Evolutionary conservation across 2,329 filamentous ascomycete species (phyloP), one percentile per base, ranked within the genome.

Genomic region (Colletotrichum incanum): DNA sequence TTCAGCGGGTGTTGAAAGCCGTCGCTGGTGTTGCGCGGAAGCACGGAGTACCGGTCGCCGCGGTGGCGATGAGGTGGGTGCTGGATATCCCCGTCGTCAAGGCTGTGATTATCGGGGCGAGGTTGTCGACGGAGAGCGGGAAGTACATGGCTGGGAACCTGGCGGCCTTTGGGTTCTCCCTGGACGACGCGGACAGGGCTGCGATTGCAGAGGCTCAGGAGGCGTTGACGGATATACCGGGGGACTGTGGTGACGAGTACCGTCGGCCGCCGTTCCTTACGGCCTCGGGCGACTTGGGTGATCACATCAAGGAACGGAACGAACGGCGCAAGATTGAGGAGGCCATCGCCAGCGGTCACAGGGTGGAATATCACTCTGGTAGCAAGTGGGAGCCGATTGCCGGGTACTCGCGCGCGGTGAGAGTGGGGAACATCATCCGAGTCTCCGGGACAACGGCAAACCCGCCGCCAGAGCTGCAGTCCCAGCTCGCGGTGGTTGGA

Each of bases 41-140:
- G 56, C 80, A 87, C 65, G 65, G 73, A 0, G 83, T 86, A 0
- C 78, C 79, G 0, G 79, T 87, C 28, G 82, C 85, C 1, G 84
- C 83, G n/a, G 85, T 87, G 4, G 86, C 86, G 2, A 84, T 81
- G n/a, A 78, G 86, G 73, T 88, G 85, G 82, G 85, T 88, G 1
- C 76, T 88, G 9, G 86, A 88, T 67, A 80, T 86, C 50, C 80
- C 82, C 1, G 82, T 80, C 58, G 86, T 88, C 0, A 85, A 84
- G 11, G 86, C 86, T 0, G 85, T 88, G 1, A 86, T 88, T 34
- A 81, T 88, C 7, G 86, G 68, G 9, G 49, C 58, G 49, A 8
- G 68, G 16, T 5, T 71, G 12, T 50, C 56, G 1, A 9, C 12
- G 23, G 64, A 59, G 26, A 68, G 58, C 58, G 52, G 34, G 23